These are phyloP conservation scores for Wickerhamiella hasegawae DNA, from an alignment of 805 yeast genomes.

Conservation along the genomic window DNA sequence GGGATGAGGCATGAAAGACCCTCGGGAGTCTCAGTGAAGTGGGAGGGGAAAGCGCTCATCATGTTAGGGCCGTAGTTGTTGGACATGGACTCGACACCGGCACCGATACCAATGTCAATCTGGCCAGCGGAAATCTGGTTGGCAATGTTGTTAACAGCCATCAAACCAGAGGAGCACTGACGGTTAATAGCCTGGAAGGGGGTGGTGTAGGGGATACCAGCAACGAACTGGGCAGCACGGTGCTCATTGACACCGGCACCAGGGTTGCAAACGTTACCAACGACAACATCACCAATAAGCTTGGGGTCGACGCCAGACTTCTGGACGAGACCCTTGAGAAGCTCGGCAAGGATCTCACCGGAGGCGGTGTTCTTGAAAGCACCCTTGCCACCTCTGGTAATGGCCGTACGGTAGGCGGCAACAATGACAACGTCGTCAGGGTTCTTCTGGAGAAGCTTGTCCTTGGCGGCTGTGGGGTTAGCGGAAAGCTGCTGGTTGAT, in stretches of 20 bases:
- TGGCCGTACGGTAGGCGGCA: slow-evolving; percentile 80
- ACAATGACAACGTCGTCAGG: slow-evolving; percentile 86
- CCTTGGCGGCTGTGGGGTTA: slow-evolving; percentile 18
- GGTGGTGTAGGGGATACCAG: slow-evolving; percentile 70
- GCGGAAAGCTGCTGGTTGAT: slow-evolving; percentile 19
- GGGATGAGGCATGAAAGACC: slow-evolving; percentile 76
- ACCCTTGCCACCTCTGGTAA: slow-evolving; percentile 79
- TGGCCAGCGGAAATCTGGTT: slow-evolving; percentile 77
- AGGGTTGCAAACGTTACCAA: slow-evolving; percentile 81
- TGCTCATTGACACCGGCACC: slow-evolving; percentile 95
- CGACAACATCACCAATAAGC: slow-evolving; percentile 66
- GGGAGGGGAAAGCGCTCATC: slow-evolving; percentile 38
- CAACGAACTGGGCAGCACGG: slow-evolving; percentile 79
- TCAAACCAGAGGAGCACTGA: slow-evolving; percentile 88
- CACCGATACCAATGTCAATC: slow-evolving; percentile 79
- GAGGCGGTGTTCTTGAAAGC: slow-evolving; percentile 67
- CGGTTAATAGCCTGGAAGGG: slow-evolving; percentile 79
- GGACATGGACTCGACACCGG: slow-evolving; percentile 94
- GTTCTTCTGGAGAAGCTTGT: slow-evolving; percentile 34
- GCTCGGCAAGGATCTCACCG: slow-evolving; percentile 56
- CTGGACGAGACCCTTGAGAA: slow-evolving; percentile 46
- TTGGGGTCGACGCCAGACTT: slow-evolving; percentile 34
- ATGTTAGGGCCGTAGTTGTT: slow-evolving; percentile 64
- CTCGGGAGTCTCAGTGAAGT: slow-evolving; percentile 27
- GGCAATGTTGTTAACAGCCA: slow-evolving; percentile 81